Evolutionary conservation across 805 yeast genomes (phyloP), one percentile per base, ranked within the genome.

Genomic region (Tetrapisispora phaffii): DNA sequence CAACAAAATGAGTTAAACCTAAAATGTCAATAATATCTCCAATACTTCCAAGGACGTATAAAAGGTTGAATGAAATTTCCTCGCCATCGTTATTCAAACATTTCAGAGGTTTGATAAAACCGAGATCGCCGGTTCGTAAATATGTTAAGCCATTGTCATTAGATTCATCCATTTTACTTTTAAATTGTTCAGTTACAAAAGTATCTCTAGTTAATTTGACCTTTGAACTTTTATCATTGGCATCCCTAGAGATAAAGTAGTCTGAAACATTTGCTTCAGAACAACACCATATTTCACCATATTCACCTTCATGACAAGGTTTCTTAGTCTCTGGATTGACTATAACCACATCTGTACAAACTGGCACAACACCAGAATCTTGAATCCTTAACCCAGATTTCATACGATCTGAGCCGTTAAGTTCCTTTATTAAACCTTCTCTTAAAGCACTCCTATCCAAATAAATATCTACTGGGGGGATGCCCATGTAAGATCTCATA

Each of bases 201-300:
- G 67, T 63, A 49, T 80, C 84, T 9, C 72, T 68, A 1, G 71
- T 72, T 1, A 77, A 70, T 24, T 71, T 69, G 3, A 46, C 40
- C 33, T 54, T 55, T 3, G 49, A 41, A 2, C 15, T 31, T 13
- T 26, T 29, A 32, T 37, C 41, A 5, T 20, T 24, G 1, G 54
- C 56, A 7, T 44, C 44, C 20, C 37, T 44, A 3, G 79, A 79
- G 42, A 75, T 70, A 34, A 77, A 75, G 59, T 79, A 81, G 7
- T 77, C 76, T 12, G 71, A 62, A 24, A 79, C 82, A 53, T 83
- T 88, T 0, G 90, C 95, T 51, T 87, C 95, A 1, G 95, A 84
- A 50, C 85, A 77, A 2, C 90, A 94, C 97, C 97, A 93, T 34
- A 93, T 87, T 65, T 93, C 99, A 29, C 99, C 99, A 62, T 78